phyloP scores from a whole-genome alignment of 2,329 filamentous ascomycete species.

The Colletotrichum euphorbiae region DNA sequence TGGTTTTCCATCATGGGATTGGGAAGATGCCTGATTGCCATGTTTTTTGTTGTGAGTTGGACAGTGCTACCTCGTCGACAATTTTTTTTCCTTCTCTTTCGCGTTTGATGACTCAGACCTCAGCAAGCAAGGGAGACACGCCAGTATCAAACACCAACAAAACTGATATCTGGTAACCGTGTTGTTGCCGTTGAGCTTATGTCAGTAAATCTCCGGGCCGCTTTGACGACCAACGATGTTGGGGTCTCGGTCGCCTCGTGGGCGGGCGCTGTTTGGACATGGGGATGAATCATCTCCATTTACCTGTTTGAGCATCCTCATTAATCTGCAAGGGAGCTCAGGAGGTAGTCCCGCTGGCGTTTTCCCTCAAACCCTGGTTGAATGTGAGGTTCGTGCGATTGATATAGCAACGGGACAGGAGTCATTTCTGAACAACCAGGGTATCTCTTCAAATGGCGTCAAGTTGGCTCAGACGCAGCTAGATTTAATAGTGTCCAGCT shows the following conservation, averaged over 20 bases:
- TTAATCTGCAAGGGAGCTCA: neutral
- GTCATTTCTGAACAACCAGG: slow-evolving; percentile 23
- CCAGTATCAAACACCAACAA: slow-evolving; percentile 10
- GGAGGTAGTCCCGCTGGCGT: neutral
- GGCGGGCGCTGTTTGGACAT: slow-evolving; percentile 24
- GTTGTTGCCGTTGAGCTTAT: slow-evolving; percentile 23
- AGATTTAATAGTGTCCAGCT: neutral
- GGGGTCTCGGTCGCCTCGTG: slow-evolving; percentile 34
- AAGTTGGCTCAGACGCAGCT: slow-evolving; percentile 7
- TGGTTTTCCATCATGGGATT: slow-evolving; percentile 23
- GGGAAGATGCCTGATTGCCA: slow-evolving; percentile 30
- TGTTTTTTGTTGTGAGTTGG: slow-evolving; percentile 24
- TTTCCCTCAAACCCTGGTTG: slow-evolving; percentile 23
- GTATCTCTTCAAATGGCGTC: slow-evolving; percentile 8
- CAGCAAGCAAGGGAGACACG: slow-evolving; percentile 18
- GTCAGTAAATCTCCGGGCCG: slow-evolving; percentile 37
- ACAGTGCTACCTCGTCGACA: slow-evolving; percentile 6
- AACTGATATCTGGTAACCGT: slow-evolving; percentile 1
- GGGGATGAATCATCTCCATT: slow-evolving; percentile 28
- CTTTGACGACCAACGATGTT: slow-evolving; percentile 21
- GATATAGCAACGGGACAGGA: slow-evolving; percentile 37
- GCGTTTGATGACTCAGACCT: slow-evolving; percentile 27
- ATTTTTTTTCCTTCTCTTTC: slow-evolving; percentile 7
- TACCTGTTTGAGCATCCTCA: slow-evolving; percentile 5
- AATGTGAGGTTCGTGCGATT: slow-evolving; percentile 36